These are phyloP conservation scores for Auxenochlorella protothecoides DNA, from an alignment of 139 green algal genomes.

Conservation along the genomic window DNA sequence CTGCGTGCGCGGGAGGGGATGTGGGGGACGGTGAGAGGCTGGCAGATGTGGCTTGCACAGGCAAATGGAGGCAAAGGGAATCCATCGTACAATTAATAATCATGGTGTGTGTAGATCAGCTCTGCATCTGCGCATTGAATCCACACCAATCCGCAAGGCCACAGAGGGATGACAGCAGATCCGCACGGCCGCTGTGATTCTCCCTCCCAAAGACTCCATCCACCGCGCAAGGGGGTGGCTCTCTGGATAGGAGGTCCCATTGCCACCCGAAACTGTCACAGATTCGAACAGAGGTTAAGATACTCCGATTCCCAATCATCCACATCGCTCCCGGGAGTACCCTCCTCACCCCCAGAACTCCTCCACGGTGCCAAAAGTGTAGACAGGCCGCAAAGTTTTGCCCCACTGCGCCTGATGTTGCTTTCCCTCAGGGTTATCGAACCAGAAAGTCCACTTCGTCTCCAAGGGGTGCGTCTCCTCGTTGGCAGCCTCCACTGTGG, in stretches of 20 bases:
- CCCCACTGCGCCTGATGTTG: slow-evolving; percentile 58
- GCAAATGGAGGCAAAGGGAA: too few relatives aligned
- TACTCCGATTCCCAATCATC: not conserved
- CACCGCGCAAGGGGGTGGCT: too few relatives aligned
- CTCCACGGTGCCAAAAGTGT: slow-evolving; percentile 94
- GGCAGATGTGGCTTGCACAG: not conserved
- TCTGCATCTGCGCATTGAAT: too few relatives aligned
- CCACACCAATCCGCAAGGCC: too few relatives aligned
- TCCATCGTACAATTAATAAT: too few relatives aligned
- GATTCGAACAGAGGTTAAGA: too few relatives aligned
- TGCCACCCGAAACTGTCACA: too few relatives aligned
- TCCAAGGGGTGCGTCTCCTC: slow-evolving; percentile 77
- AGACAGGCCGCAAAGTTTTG: slow-evolving; percentile 69
- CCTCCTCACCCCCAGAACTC: slow-evolving; percentile 95
- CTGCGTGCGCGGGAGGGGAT: slow-evolving; percentile 36
- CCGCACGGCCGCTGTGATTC: too few relatives aligned
- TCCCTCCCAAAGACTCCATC: too few relatives aligned
- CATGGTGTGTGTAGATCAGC: too few relatives aligned
- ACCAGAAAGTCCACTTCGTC: slow-evolving; percentile 90
- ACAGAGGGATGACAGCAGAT: too few relatives aligned
- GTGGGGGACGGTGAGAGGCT: not conserved
- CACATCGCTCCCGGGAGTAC: not conserved
- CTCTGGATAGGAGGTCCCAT: too few relatives aligned
- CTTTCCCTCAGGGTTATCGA: slow-evolving; percentile 86
- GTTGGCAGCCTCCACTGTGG: slow-evolving; percentile 43